Base-by-base conservation (phyloP, 306 rosid genomes). In the Begonia peltatifolia region DNA sequence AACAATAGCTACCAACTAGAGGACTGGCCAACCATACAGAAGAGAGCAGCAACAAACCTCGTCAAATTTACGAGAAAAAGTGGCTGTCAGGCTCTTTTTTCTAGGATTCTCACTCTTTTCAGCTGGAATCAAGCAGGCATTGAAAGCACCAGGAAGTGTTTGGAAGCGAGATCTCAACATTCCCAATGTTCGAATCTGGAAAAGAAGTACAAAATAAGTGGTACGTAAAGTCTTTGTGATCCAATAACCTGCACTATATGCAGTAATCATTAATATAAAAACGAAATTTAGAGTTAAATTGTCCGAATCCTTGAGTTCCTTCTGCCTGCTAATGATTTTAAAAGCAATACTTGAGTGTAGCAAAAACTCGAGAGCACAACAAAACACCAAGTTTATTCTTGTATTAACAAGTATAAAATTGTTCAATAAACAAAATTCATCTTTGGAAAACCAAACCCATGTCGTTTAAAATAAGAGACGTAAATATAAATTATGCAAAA, bases 81-180 rank as follows among this genome's bases (percentile, higher is more conserved):
- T 60, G 58, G 84, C 94, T 70, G 60, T 74, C 14, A 83, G 62
- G 55, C 95, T 80, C 75, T 65, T 80, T 60, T 52, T 78, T 74
- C 65, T 80, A 42, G 74, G 47, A 42, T 15, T 62, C 51, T 76
- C 82, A 12, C 15, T 65, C 67, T 68, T 74, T 42, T 85, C 94
- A 54, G 12, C 14, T 4, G 95, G 95, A 64, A 90, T 73, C 74
- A 90, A 83, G 68, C 75, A 30, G 52, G 64, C 80, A 74, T 85
- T 90, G 66, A 90, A 85, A 71, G 92, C 97, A 58, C 84, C 86
- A 2, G 97, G 97, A 60, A 90, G 78, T 36, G 97, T 65, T 36
- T 59, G 74, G 71, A 90, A 90, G 53, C 97, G 92, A 65, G 87
- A 78, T 68, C 95, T 72, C 61, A 90, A 71, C 70, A 90, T 70